Percentiles rank a stretch among this genome's conserved stretches.
phyloP scores from a whole-genome alignment of 352 stramenopile genomes.

The Globisporangium uncinulatum region DNA sequence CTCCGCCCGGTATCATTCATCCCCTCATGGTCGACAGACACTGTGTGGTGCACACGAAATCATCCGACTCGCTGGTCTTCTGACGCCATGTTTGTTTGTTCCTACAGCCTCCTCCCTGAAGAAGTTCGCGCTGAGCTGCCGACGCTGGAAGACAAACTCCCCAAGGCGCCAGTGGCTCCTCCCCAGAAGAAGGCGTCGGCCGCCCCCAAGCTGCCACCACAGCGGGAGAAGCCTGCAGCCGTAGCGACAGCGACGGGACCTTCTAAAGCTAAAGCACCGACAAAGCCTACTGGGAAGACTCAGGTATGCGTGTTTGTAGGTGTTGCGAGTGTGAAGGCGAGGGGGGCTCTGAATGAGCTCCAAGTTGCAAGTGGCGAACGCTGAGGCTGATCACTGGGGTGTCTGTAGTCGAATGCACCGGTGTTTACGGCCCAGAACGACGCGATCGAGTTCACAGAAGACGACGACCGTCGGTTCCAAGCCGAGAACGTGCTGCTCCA shows the following conservation, averaged over 20 bases:
- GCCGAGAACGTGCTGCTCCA: conserved; percentile 75
- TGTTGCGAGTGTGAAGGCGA: too few species aligned
- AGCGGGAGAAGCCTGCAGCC: neutral
- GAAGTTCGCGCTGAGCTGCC: conserved; percentile 44
- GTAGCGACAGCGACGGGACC: neutral
- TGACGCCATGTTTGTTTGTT: neutral
- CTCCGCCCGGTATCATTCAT: conserved; percentile 34
- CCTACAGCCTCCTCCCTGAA: conserved; percentile 51
- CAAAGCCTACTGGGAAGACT: too few species aligned
- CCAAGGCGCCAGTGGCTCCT: conserved; percentile 8
- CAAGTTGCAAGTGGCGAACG: neutral
- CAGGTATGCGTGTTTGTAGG: too few species aligned
- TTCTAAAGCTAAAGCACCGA: neutral
- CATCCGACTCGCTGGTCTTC: too few species aligned
- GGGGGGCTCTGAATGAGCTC: too few species aligned
- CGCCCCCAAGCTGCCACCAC: neutral
- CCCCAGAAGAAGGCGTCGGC: conserved; percentile 18
- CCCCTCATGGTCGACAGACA: neutral
- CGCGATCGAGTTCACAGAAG: conserved; percentile 56
- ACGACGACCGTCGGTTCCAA: conserved; percentile 49
- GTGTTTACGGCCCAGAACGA: conserved; percentile 43
- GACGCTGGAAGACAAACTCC: conserved; percentile 40
- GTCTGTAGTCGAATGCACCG: conserved; percentile 13
- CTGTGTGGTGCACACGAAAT: neutral
- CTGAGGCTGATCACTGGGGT: neutral